Evolutionary conservation across 2,329 filamentous ascomycete genomes (phyloP).

Genomic region (Fusarium chuoi): DNA sequence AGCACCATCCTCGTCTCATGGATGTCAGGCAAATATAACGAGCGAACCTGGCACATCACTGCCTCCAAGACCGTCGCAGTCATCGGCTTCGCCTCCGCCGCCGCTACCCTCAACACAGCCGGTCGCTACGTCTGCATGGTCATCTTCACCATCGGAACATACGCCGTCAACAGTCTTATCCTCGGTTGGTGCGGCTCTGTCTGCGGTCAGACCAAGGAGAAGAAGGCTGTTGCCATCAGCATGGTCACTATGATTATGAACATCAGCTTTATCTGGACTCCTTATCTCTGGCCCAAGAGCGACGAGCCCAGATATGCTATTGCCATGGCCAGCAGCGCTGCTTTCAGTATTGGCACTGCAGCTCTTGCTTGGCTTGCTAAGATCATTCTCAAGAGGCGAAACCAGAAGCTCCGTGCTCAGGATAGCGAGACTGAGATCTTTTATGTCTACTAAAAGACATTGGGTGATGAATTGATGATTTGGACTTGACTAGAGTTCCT

Average conservation of each 20-base stretch:
- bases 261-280: conserved; percentile 43
- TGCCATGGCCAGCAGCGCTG: conserved; percentile 39
- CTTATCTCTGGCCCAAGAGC: conserved; percentile 40
- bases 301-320: conserved; percentile 38
- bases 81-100: conserved; percentile 37
- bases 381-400: conserved; percentile 49
- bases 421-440: conserved; percentile 44
- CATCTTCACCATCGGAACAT: conserved; percentile 53
- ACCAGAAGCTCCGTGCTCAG: conserved; percentile 47
- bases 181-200: conserved; percentile 56
- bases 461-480: neutral
- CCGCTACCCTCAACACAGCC: conserved; percentile 38
- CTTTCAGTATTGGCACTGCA: conserved; percentile 50
- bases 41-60: conserved; percentile 60
- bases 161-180: conserved; percentile 57
- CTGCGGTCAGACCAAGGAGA: conserved; percentile 60
- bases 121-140: conserved; percentile 49
- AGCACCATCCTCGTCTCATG: conserved; percentile 41
- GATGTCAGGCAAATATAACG: conserved; percentile 58
- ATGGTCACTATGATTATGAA: conserved; percentile 45
- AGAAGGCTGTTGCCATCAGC: conserved; percentile 58
- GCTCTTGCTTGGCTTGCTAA: conserved; percentile 53
- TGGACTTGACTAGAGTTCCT: neutral
- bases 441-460: conserved; percentile 44
- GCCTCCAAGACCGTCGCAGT: conserved; percentile 55